Evolutionary conservation across 768 basidiomycete species (phyloP).

Genomic region (Hygrocybe coccinea): DNA sequence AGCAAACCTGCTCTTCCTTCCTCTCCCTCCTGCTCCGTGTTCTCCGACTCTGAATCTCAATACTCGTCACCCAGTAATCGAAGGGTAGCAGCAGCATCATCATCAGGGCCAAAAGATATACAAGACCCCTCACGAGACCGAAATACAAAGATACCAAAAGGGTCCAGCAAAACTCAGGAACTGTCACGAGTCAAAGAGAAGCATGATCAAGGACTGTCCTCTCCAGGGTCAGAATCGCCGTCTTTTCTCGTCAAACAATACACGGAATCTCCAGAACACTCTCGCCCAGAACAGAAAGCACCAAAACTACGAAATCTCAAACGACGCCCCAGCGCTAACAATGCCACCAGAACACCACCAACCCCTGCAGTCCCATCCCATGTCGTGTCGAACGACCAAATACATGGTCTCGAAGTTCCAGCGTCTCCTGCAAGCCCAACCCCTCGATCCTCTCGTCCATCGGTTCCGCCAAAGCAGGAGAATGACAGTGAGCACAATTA

Average conservation of each 20-base stretch:
- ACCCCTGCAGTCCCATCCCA: background rate
- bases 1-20: constrained; percentile 25
- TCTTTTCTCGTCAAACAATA: background rate
- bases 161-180: background rate
- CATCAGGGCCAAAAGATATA: background rate
- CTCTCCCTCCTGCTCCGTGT: background rate
- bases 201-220: background rate
- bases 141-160: background rate
- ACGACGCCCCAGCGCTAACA: constrained; percentile 5
- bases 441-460: background rate
- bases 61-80: background rate
- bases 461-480: no score
- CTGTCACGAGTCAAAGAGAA: background rate
- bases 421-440: background rate
- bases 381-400: background rate
- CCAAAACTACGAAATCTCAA: constrained; percentile 7
- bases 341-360: background rate
- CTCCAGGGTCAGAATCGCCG: background rate
- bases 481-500: background rate
- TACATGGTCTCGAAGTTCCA: background rate
- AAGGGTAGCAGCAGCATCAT: background rate
- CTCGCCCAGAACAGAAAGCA: background rate
- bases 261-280: background rate
- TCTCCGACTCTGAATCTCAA: background rate
- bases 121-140: background rate